Base-by-base conservation (phyloP, 305 asterid species). In the Fraxinus floribunda region DNA sequence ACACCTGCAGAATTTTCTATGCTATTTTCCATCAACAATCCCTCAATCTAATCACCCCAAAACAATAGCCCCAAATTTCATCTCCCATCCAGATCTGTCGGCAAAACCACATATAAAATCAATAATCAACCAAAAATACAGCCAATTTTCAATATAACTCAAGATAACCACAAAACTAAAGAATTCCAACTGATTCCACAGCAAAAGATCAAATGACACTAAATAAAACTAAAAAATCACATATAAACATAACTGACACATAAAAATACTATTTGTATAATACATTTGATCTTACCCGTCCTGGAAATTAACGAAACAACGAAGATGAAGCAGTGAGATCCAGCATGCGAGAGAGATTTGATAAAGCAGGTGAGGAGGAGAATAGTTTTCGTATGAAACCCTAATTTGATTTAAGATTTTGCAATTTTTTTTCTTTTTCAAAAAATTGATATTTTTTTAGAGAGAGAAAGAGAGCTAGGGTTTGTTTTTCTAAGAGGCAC, bases 51-150 rank as follows among this genome's bases (percentile, higher is more conserved):
- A 88, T 85, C 88, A 85, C 89, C 86, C 88, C 82, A 86, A 83
- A 84, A 83, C 83, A 86, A 85, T 74, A 83, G 82, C 88, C 83
- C 88, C 82, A 82, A 86, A 75, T 87, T 83, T 88, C 93, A 89
- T 87, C 83, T 83, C 86, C 91, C 94, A 89, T 91, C 84, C 91
- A 91, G 99, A 97, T 97, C 99, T 95, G 97, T 85, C 92, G 87
- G 85, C 88, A 85, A 85, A 84, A 36, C 86, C 89, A 79, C 86
- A 83, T 76, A 78, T 76, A 86, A 83, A 71, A 83, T 77, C 36
- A 77, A 70, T 79, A 82, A 80, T 57, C 36, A 82, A 84, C 83
- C 83, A 85, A 83, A 83, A 80, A 39, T 24, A 79, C 75, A 78
- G 80, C 85, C 84, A 82, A 82, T 68, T 39, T 20, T 32, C 81